Percentiles rank a stretch among this genome's conserved stretches.
phyloP scores from a whole-genome alignment of 164 flowering plant genomes.

The Tetrastigma voinierianum region DNA sequence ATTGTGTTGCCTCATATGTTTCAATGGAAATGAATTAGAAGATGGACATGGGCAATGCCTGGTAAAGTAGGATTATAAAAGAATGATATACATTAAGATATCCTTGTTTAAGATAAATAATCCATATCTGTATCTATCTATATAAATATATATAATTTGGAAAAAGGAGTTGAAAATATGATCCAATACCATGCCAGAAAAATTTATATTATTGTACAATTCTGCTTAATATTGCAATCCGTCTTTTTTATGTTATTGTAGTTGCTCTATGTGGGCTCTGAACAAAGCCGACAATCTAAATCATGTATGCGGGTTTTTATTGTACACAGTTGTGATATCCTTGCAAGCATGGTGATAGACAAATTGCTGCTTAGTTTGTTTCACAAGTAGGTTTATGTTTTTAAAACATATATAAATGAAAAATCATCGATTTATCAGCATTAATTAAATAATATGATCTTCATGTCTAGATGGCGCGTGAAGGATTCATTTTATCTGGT shows the following conservation, averaged over 20 bases:
- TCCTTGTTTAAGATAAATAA: no score
- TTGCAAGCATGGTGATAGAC: conserved; percentile 23
- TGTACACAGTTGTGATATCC: conserved; percentile 3
- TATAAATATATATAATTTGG: no score
- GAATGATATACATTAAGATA: no score
- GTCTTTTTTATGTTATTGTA: not conserved
- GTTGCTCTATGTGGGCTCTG: not conserved
- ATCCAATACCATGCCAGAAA: no score
- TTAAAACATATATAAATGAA: not conserved
- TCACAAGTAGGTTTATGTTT: conserved; percentile 18
- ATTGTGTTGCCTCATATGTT: no score
- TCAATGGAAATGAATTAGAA: no score
- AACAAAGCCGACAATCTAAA: not conserved
- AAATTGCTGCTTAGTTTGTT: conserved; percentile 21
- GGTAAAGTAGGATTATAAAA: no score
- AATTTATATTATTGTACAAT: not conserved
- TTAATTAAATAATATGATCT: not conserved
- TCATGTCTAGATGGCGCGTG: conserved; percentile 19
- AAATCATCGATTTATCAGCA: not conserved
- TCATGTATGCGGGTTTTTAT: not conserved
- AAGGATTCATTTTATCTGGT: conserved; percentile 15
- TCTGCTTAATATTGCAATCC: not conserved
- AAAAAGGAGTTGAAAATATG: no score
- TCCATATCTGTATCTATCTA: no score
- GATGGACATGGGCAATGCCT: no score